Evolutionary conservation across 2,329 filamentous ascomycete species (phyloP).

Genomic region (Xylaria sp.): DNA sequence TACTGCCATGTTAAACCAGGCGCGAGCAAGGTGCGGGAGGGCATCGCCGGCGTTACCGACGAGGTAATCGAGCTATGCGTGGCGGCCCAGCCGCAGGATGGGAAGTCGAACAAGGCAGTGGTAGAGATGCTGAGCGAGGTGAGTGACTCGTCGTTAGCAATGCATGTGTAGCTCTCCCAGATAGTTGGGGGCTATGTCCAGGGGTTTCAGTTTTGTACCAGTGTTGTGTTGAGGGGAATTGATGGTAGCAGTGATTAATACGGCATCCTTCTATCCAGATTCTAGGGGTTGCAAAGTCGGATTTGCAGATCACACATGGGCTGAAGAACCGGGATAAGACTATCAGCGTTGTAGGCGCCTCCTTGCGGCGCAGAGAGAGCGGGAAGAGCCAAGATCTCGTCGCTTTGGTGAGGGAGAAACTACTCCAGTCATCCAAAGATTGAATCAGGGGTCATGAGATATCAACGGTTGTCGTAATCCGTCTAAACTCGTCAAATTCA

Average conservation of each 20-base stretch:
- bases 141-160: too few species aligned
- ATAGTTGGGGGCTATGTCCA: too few species aligned
- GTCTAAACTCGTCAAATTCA: neutral
- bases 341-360: slow-evolving; percentile 40
- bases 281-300: slow-evolving; percentile 64
- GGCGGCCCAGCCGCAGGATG: slow-evolving; percentile 65
- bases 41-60: slow-evolving; percentile 59
- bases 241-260: neutral
- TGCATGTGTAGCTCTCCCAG: too few species aligned
- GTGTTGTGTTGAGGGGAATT: too few species aligned
- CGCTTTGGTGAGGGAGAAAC: slow-evolving; percentile 27
- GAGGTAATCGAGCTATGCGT: slow-evolving; percentile 66
- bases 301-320: slow-evolving; percentile 64
- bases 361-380: slow-evolving; percentile 18
- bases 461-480: too few species aligned
- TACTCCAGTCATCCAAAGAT: slow-evolving; percentile 10
- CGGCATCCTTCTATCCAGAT: slow-evolving; percentile 42
- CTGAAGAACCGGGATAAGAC: slow-evolving; percentile 68
- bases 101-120: slow-evolving; percentile 71
- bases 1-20: slow-evolving; percentile 70
- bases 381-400: slow-evolving; percentile 28
- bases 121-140: slow-evolving; percentile 64
- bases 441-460: slow-evolving; percentile 5
- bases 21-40: slow-evolving; percentile 62
- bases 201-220: too few species aligned